Evolutionary conservation across 345 rosid species (phyloP), one percentile per base, ranked within the genome.

Genomic region (Cardamine occulta): DNA sequence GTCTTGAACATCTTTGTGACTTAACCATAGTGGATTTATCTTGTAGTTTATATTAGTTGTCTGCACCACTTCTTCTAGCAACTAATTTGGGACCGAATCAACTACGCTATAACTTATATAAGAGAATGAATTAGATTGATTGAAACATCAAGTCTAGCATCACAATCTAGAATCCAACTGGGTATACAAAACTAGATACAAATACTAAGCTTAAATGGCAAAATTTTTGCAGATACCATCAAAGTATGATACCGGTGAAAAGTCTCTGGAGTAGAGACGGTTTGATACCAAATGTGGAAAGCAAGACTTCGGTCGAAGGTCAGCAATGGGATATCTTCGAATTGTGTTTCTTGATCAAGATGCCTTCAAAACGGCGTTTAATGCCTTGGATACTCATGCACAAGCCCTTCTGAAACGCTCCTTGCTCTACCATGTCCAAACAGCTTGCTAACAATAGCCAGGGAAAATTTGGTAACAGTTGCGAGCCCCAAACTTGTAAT

Each of bases 321-420:
- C 24, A 57, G 48, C 3, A 56, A 45, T 11, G 57, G 32, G 63
- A 11, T 42, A 24, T 62, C 66, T 73, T n/a, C 59, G 24, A 48
- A 53, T 26, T 17, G 52, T 44, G 52, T 31, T 11, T 73, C 48
- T 53, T 61, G 52, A 78, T 28, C 69, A 80, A 77, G 56, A 58
- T 55, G 56, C 47, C 23, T 31, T 59, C 59, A 45, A 18, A 28
- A 18, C 57, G 69, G 67, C 29, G 21, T 70, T 60, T 65, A 85
- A 60, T 77, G 84, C 82, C 79, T 86, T 23, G 86, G 85, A 72
- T 89, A 91, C 61, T 89, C 90, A 65, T 86, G 84, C 68, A 91
- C 96, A 29, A 94, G 93, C 73, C 97, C 97, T 80, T 90, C 92
- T 6, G 97, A 96, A 45, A 94, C 92, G 49, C 95, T 83, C 70